phyloP scores from a whole-genome alignment of 2,329 filamentous ascomycete species.

The Sporothrix schenckii region DNA sequence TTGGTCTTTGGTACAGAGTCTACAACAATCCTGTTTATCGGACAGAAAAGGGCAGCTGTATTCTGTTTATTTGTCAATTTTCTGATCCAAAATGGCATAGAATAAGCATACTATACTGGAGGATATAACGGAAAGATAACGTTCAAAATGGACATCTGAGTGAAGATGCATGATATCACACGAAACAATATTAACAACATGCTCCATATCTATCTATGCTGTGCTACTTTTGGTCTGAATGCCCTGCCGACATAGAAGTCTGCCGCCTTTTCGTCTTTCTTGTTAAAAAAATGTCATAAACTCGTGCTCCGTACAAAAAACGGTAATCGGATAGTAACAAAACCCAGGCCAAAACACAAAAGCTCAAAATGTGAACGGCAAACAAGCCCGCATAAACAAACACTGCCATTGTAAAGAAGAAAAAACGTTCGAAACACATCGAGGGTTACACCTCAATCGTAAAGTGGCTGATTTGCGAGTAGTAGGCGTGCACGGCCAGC shows the following conservation, averaged over 20 bases:
- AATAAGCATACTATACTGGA: background rate
- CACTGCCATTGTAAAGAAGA: background rate
- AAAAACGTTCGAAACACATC: too few species aligned
- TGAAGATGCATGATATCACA: too few species aligned
- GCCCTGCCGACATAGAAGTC: background rate
- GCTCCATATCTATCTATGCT: background rate
- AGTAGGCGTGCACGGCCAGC: conserved; percentile 70
- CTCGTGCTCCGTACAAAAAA: conserved; percentile 12
- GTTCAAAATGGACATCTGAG: too few species aligned
- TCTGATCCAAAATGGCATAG: conserved; percentile 13
- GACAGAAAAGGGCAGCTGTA: background rate
- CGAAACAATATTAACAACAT: background rate
- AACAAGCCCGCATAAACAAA: background rate
- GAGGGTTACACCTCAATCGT: conserved; percentile 62
- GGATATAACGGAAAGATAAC: background rate
- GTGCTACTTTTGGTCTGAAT: background rate
- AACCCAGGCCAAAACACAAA: background rate
- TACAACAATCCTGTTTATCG: background rate
- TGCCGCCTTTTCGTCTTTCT: background rate
- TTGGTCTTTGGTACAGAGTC: background rate
- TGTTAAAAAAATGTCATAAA: background rate
- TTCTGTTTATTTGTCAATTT: conserved; percentile 1
- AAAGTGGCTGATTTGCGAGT: conserved; percentile 74
- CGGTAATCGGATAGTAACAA: background rate
- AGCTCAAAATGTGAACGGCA: background rate